Base-by-base conservation (phyloP, 169 alveolate species). In the Ichthyophthirius multifiliis region DNA sequence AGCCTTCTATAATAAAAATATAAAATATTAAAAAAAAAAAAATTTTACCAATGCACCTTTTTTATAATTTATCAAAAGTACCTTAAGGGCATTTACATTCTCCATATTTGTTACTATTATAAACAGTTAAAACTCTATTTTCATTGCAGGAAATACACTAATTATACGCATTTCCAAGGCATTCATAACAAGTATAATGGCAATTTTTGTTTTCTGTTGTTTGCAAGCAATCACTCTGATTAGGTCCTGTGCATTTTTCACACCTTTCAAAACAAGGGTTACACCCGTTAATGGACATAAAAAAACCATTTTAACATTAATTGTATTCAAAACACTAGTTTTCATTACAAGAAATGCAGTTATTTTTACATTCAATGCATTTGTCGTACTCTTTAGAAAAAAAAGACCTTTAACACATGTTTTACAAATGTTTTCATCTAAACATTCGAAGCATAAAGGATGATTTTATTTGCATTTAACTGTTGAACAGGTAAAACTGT, bases 51-150 rank as follows among this genome's bases (percentile, higher is more conserved):
- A 55, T 55, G 71, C 71, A 55, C 13, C 31, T 55, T 13, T 27
- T 55, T 55, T 55, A 9, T 16, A 55, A 10, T 4, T n/a, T 55
- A 27, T 55, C 71, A 16, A 27, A 55, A 55, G 71, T 55, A 5
- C 71, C 71, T 15, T 55, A 55, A 55, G 71, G 71, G 39, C 71
- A 55, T 23, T 15, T 55, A 27, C 71, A 55, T 15, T 55, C 71
- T 23, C 71, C 71, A 27, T 55, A 55, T 10, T 55, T 55, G 0
- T 13, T 39, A 55, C 31, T 55, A 55, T 55, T 2, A 7, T 55
- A 55, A 55, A 55, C 23, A 55, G 71, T 23, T 55, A 55, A 55
- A 55, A 55, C 31, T 55, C 71, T 55, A 27, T 55, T 55, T 55
- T 55, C 71, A 4, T 34, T 34, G 18, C 71, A 55, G 9, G 71